A percentile compares a stretch with the other conserved stretches of the same genome.
phyloP scores from a whole-genome alignment of 441 rosid genomes.

The Populus hybrid region DNA sequence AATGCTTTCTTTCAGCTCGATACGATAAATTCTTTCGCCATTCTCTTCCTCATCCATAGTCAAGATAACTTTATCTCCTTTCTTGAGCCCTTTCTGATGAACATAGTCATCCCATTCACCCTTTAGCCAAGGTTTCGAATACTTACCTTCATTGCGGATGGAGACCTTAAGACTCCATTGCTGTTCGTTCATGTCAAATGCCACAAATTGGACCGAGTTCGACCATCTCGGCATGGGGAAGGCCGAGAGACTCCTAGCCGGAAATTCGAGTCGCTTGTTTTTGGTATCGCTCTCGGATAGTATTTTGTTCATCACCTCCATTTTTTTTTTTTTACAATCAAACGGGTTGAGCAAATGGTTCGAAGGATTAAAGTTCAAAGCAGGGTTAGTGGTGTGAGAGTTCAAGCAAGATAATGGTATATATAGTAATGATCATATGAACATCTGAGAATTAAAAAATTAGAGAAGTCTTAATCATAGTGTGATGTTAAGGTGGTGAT shows the following conservation, averaged over 20 bases:
- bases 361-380: too few relatives aligned
- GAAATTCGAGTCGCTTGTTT: neutral
- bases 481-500: too few relatives aligned
- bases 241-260: neutral
- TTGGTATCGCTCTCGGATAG: fast-evolving
- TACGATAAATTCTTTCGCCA: neutral
- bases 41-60: neutral
- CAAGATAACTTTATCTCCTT: too few relatives aligned
- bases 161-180: neutral
- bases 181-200: neutral
- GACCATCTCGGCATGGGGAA: neutral
- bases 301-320: neutral
- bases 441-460: too few relatives aligned
- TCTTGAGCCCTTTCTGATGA: neutral
- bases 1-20: neutral
- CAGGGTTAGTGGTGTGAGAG: too few relatives aligned
- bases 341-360: neutral
- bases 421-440: too few relatives aligned
- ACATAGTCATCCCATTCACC: neutral
- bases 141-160: neutral
- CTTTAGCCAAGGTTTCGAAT: neutral
- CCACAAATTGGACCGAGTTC: neutral
- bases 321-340: neutral
- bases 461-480: too few relatives aligned
- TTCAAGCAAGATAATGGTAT: too few relatives aligned